These are phyloP conservation scores for Cicer arietinum DNA, from an alignment of 306 rosid genomes.

Conservation along the genomic window DNA sequence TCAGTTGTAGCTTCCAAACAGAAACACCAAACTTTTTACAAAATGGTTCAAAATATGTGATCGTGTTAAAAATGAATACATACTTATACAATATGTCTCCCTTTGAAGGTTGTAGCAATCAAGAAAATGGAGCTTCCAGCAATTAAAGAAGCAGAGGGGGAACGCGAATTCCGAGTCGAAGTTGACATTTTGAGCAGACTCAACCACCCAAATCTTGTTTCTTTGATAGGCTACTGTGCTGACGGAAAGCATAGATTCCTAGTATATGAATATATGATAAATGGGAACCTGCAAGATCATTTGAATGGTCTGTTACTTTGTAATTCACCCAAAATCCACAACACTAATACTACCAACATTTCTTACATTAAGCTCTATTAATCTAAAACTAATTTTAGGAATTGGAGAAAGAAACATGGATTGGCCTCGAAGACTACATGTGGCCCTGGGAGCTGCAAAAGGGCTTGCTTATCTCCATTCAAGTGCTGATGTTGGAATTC, in stretches of 20 bases:
- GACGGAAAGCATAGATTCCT: slow-evolving; percentile 94
- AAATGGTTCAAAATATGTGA: slow-evolving; percentile 31
- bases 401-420: slow-evolving; percentile 74
- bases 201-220: slow-evolving; percentile 90
- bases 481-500: slow-evolving; percentile 72
- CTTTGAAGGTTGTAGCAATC: slow-evolving; percentile 78
- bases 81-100: slow-evolving; percentile 43
- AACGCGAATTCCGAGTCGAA: slow-evolving; percentile 88
- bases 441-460: slow-evolving; percentile 92
- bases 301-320: slow-evolving; percentile 72
- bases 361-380: slow-evolving; percentile 28
- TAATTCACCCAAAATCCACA: slow-evolving; percentile 35
- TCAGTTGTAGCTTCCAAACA: slow-evolving; percentile 4
- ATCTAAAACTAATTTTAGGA: slow-evolving; percentile 49
- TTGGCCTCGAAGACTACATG: slow-evolving; percentile 80
- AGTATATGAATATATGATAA: slow-evolving; percentile 85
- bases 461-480: slow-evolving; percentile 94
- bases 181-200: slow-evolving; percentile 95
- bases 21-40: slow-evolving; percentile 7
- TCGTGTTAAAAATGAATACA: slow-evolving; percentile 38
- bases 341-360: slow-evolving; percentile 1
- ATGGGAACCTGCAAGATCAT: slow-evolving; percentile 93
- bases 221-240: slow-evolving; percentile 92
- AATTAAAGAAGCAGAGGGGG: slow-evolving; percentile 85
- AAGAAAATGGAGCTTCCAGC: slow-evolving; percentile 93